These are phyloP conservation scores for Pestalotiopsis sp. DNA, from an alignment of 2,329 filamentous ascomycete genomes.

Conservation along the genomic window DNA sequence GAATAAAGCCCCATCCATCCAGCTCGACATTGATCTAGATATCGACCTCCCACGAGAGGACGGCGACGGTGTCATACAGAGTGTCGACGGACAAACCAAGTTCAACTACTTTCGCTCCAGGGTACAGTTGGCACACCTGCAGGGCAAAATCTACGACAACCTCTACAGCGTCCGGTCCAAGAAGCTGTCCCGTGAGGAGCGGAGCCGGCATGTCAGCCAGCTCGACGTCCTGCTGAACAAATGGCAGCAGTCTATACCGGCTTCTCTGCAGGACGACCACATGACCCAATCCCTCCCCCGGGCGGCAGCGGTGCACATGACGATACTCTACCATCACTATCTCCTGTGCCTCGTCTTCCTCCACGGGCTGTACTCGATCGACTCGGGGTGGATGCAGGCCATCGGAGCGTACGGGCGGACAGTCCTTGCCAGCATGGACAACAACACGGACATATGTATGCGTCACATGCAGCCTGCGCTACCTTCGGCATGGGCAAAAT, in stretches of 20 bases:
- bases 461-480: conserved; percentile 15
- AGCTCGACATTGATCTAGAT: conserved; percentile 42
- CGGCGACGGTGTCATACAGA: conserved; percentile 34
- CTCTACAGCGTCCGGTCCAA: conserved; percentile 34
- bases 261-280: conserved; percentile 30
- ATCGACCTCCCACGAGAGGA: conserved; percentile 38
- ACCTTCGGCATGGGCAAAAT: conserved; percentile 22
- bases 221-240: conserved; percentile 32
- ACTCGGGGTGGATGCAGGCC: conserved; percentile 37
- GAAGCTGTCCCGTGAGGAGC: conserved; percentile 26
- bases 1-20: conserved; percentile 37
- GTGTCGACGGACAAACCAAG: conserved; percentile 31
- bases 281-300: conserved; percentile 29
- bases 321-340: conserved; percentile 38
- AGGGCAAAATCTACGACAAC: conserved; percentile 42
- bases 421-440: conserved; percentile 25
- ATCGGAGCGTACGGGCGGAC: conserved; percentile 30
- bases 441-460: conserved; percentile 17
- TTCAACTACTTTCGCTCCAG: conserved; percentile 42
- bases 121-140: conserved; percentile 40
- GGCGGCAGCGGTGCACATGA: conserved; percentile 34
- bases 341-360: conserved; percentile 36
- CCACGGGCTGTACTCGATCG: conserved; percentile 40
- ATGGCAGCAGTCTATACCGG: conserved; percentile 37
- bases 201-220: conserved; percentile 27